Evolutionary conservation across 1,284 basidiomycete genomes (phyloP).

Genomic region (Mixia osmundae): DNA sequence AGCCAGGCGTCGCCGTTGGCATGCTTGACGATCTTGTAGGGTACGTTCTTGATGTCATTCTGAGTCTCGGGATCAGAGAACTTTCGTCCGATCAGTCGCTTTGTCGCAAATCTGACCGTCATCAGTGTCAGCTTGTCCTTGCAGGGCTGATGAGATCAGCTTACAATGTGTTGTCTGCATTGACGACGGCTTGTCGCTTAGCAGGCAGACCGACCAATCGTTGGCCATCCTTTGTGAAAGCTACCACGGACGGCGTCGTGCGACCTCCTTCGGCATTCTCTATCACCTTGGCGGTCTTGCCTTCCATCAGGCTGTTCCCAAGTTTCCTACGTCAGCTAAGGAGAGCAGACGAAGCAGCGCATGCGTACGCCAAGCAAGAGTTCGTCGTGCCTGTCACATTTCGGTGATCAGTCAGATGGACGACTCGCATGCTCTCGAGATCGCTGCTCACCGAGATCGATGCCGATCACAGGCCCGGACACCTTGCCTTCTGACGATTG

Average conservation of each 20-base stretch:
- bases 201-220: constrained; percentile 67
- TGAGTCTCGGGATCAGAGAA: constrained; percentile 83
- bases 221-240: constrained; percentile 63
- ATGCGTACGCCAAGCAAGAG: constrained; percentile 3
- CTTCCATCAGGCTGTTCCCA: constrained; percentile 92
- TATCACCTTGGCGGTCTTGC: constrained; percentile 76
- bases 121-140: no score
- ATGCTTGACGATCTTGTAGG: constrained; percentile 54
- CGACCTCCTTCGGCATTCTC: constrained; percentile 95
- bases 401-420: neutral
- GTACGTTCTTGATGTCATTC: constrained; percentile 44
- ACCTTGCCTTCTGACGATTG: constrained; percentile 7
- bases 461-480: constrained; percentile 9
- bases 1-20: constrained; percentile 41
- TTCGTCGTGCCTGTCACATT: constrained; percentile 6
- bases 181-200: constrained; percentile 91
- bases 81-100: constrained; percentile 86
- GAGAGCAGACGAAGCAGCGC: neutral
- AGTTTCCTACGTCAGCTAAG: neutral
- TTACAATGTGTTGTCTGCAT: constrained; percentile 78
- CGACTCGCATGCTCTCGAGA: neutral
- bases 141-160: no score
- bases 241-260: constrained; percentile 93
- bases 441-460: constrained; percentile 2
- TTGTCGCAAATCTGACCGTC: constrained; percentile 95